These are phyloP conservation scores for Colletotrichum spaethianum DNA, from an alignment of 2,329 filamentous ascomycete species.

Conservation along the genomic window DNA sequence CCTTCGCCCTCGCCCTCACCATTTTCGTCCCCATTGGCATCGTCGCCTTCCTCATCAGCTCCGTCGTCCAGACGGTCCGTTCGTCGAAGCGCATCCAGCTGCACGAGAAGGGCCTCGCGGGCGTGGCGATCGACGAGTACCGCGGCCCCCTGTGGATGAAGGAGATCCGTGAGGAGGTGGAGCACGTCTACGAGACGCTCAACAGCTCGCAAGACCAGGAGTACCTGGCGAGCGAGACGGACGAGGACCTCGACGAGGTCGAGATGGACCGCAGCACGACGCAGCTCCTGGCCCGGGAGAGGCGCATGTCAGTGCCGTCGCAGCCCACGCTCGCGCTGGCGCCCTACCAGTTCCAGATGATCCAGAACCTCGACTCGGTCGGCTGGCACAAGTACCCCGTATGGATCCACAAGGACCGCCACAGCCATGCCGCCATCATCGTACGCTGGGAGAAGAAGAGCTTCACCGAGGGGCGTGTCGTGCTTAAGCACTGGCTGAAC, in stretches of 20 bases:
- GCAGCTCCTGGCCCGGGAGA: conserved; percentile 57
- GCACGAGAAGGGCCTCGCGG: conserved; percentile 80
- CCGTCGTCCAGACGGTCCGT: conserved; percentile 81
- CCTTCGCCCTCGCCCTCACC: conserved; percentile 74
- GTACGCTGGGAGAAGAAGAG: conserved; percentile 76
- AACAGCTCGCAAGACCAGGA: conserved; percentile 79
- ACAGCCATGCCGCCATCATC: conserved; percentile 93
- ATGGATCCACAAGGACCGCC: conserved; percentile 82
- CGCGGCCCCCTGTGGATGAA: conserved; percentile 80
- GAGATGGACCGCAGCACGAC: conserved; percentile 55
- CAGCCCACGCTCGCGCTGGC: conserved; percentile 84
- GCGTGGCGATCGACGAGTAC: conserved; percentile 78
- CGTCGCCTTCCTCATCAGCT: conserved; percentile 80
- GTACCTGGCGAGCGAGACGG: conserved; percentile 73
- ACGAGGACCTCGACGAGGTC: conserved; percentile 59
- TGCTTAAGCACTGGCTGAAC: conserved; percentile 85
- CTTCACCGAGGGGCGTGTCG: conserved; percentile 83
- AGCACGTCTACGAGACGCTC: conserved; percentile 82
- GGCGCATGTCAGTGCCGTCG: conserved; percentile 58
- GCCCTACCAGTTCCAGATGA: conserved; percentile 87
- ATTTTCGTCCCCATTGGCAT: conserved; percentile 83
- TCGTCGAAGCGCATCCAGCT: conserved; percentile 82
- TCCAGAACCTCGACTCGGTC: conserved; percentile 79
- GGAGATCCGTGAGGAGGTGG: conserved; percentile 81
- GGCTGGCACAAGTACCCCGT: conserved; percentile 77